A percentile compares a stretch with the other conserved stretches of the same genome.
Evolutionary conservation across 2,329 filamentous ascomycete genomes (phyloP).

Genomic region (Penicillium sp.): DNA sequence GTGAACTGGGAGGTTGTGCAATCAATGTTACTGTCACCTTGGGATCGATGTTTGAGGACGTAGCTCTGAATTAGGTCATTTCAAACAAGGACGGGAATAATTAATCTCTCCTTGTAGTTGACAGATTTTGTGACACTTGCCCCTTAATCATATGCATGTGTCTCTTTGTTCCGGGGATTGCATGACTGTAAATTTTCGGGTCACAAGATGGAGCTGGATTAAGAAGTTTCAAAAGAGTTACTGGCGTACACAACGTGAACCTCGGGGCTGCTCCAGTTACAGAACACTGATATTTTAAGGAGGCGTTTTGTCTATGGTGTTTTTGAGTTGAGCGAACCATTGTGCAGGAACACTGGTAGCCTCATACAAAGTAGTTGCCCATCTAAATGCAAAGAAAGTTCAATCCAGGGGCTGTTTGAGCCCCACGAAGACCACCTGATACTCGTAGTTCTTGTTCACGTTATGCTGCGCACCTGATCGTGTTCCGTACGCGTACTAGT

Average conservation of each 20-base stretch:
- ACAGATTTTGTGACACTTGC: neutral
- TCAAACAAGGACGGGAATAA: neutral
- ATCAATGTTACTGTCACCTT: neutral
- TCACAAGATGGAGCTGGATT: constrained; percentile 10
- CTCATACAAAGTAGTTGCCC: neutral
- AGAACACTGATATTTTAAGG: neutral
- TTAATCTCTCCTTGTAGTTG: too few species aligned
- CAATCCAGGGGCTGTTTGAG: constrained; percentile 17
- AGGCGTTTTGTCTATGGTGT: neutral
- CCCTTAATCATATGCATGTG: constrained; percentile 12
- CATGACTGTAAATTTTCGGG: constrained; percentile 9
- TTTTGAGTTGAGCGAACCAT: neutral
- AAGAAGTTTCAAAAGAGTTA: neutral
- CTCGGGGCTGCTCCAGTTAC: too few species aligned
- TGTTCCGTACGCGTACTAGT: constrained; percentile 17
- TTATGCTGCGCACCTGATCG: constrained; percentile 15
- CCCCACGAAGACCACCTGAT: constrained; percentile 23
- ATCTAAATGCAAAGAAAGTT: neutral
- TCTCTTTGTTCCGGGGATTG: constrained; percentile 8
- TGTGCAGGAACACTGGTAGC: neutral
- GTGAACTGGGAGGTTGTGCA: neutral
- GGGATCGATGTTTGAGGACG: neutral
- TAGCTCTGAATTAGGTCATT: neutral
- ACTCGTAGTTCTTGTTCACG: neutral
- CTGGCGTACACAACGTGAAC: too few species aligned